A percentile compares a stretch with the other conserved stretches of the same genome.
phyloP scores from a whole-genome alignment of 495 filamentous ascomycete species.

The Penicillium desertorum region DNA sequence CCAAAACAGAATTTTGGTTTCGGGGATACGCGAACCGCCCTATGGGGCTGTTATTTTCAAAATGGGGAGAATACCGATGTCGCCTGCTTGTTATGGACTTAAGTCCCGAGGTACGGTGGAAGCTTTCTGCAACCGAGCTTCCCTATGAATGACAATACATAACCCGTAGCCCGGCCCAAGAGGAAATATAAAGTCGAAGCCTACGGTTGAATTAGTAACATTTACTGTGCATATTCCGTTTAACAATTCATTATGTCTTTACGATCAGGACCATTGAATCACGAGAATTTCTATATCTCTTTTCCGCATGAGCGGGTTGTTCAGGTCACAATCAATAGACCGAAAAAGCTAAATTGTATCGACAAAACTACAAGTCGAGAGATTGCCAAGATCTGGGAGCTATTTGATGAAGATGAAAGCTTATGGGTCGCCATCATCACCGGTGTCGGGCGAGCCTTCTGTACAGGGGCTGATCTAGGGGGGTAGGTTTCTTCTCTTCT shows the following conservation, averaged over 20 bases:
- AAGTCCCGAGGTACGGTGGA: conserved; percentile 10
- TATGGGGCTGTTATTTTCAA: conserved; percentile 4
- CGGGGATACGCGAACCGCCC: background rate
- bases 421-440: conserved; percentile 57
- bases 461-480: conserved; percentile 56
- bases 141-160: conserved; percentile 4
- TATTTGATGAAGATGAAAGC: conserved; percentile 51
- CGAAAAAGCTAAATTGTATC: conserved; percentile 51
- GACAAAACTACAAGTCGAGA: conserved; percentile 46
- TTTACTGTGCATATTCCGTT: background rate
- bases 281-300: conserved; percentile 36
- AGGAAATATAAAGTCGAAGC: conserved; percentile 1
- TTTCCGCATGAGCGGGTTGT: conserved; percentile 45
- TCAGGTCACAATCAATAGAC: conserved; percentile 46
- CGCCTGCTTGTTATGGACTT: background rate
- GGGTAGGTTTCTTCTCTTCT: conserved; percentile 21
- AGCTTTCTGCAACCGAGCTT: background rate
- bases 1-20: too few species aligned
- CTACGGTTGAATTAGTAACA: background rate
- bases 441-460: conserved; percentile 55
- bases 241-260: conserved; percentile 24
- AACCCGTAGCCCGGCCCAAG: background rate
- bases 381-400: conserved; percentile 50
- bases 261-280: conserved; percentile 17
- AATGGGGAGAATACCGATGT: background rate